A percentile compares a stretch with the other conserved stretches of the same genome.
phyloP scores from a whole-genome alignment of 1,284 basidiomycete genomes.

The Trichosporon inkin region DNA sequence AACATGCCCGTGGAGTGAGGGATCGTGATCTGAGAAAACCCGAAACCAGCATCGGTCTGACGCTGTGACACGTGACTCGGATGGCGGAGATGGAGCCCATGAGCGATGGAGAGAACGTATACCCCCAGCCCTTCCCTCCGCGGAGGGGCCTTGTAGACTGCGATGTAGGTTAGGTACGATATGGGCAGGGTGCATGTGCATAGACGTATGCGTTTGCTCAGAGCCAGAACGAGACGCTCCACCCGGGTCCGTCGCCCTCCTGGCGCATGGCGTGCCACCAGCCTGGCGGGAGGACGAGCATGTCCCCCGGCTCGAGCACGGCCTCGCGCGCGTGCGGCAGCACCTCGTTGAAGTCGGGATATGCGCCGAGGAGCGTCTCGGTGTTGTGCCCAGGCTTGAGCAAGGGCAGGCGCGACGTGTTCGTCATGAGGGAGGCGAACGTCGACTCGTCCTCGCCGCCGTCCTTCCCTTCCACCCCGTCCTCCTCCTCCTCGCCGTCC shows the following conservation, averaged over 20 bases:
- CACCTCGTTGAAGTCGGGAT: constrained; percentile 57
- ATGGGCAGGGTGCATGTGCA: neutral
- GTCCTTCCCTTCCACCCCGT: neutral
- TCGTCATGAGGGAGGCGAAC: constrained; percentile 44
- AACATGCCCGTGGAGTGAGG: neutral
- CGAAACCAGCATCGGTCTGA: neutral
- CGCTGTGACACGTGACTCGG: neutral
- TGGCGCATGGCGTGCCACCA: constrained; percentile 93
- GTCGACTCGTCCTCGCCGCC: constrained; percentile 1
- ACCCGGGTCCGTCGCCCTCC: constrained; percentile 54
- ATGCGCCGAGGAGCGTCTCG: constrained; percentile 19
- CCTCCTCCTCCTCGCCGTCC: constrained; percentile 2
- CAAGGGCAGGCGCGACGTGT: constrained; percentile 51
- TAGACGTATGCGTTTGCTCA: constrained; percentile 10
- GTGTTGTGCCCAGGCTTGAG: constrained; percentile 24
- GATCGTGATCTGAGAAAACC: neutral
- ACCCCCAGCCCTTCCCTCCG: no score
- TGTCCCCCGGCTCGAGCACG: constrained; percentile 71
- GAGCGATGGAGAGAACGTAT: neutral
- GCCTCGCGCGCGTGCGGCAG: constrained; percentile 63
- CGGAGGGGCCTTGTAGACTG: constrained; percentile 7
- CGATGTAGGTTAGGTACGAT: constrained; percentile 18
- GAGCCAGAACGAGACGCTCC: constrained; percentile 51
- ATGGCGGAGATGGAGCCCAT: neutral
- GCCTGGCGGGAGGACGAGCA: constrained; percentile 79